Conservation (phyloP, 2,329 filamentous ascomycete species). For the Diplocarpon rosae region DNA sequence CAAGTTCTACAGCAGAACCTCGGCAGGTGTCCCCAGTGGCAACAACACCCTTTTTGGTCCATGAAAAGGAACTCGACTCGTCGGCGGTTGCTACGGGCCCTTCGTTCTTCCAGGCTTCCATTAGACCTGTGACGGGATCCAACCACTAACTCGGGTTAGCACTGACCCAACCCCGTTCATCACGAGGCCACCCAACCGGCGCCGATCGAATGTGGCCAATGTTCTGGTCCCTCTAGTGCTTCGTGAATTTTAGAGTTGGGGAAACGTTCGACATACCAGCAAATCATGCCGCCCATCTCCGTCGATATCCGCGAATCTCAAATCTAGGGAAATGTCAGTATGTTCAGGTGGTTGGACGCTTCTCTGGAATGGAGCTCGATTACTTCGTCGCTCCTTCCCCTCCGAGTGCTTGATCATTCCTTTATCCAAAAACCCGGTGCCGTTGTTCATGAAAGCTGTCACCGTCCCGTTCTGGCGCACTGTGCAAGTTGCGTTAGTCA, state of each 20-base stretch:
- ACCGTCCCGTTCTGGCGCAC: neutral
- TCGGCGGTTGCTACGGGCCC: no score
- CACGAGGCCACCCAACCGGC: no score
- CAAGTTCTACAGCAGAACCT: conserved; percentile 2
- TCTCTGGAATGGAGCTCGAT: neutral
- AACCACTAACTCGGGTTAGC: no score
- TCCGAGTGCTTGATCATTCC: conserved; percentile 3
- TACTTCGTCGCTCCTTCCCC: conserved; percentile 3
- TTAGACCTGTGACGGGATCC: no score
- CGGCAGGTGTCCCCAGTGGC: neutral
- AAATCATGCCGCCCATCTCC: conserved; percentile 1
- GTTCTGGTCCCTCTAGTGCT: no score
- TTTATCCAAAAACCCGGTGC: neutral
- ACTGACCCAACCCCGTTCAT: no score
- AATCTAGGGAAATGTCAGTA: neutral
- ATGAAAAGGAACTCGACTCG: no score
- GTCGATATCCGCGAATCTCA: conserved; percentile 4
- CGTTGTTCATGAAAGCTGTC: conserved; percentile 1
- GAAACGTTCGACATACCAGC: no score
- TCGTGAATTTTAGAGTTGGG: no score
- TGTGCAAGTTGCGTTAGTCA: no score
- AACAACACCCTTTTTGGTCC: neutral
- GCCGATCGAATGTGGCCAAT: no score
- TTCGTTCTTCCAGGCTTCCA: no score
- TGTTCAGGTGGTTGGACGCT: neutral